Evolutionary conservation across 306 rosid species (phyloP), one percentile per base, ranked within the genome.

Genomic region (Casuarina cunninghamiana): DNA sequence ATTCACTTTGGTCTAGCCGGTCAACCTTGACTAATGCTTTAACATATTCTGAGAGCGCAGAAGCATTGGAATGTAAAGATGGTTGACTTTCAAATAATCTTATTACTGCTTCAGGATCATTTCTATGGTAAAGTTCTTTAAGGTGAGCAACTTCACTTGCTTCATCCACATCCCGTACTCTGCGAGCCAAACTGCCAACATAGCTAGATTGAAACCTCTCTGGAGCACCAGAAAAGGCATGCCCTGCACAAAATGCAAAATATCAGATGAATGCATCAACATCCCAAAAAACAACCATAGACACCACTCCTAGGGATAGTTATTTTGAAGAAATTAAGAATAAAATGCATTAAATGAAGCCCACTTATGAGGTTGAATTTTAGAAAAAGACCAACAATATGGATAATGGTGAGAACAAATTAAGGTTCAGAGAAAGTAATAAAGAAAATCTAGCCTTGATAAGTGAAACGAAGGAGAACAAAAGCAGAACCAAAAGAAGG

Each of bases 71-170:
- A 41, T 91, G 94, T 77, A 95, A 84, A 49, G 97, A 86, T 68
- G 97, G 94, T 45, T 91, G 90, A 62, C 89, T 93, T 87, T 95
- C 97, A 88, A 93, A 95, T 68, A 87, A 38, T 79, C 88, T 88
- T 79, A 95, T 93, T 83, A 95, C 97, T 37, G 92, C 89, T 84
- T 95, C 99, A n/a, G 87, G 91, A 81, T 91, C 97, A 63, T 86
- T 89, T 49, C 89, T 86, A 77, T 71, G 87, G 89, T 75, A 82
- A 58, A 92, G 97, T 86, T 93, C 96, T 86, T 87, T 95, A 66
- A 93, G 90, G 85, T 86, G 84, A 68, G 97, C 84, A 85, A 89
- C 80, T 77, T 93, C 96, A 78, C 77, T 84, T 2, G 89, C 92
- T 80, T 93, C 97, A 76, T 95, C 95, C n/a, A 83, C 86, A 75